phyloP scores from a whole-genome alignment of 176 grass and related monocot genomes.

The Zea mays region Zm-B73-REFERENCE-NAM-5.0 NC_050099.1:58334501-58335000 shows the following conservation, averaged over 20 bases:
- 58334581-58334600: background rate
- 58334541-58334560: constrained; percentile 48
- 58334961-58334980: constrained; percentile 51
- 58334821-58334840: constrained; percentile 46
- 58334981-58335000: constrained; percentile 55
- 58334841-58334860: constrained; percentile 46
- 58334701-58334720: constrained; percentile 13
- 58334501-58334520: constrained; percentile 43
- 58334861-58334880: constrained; percentile 38
- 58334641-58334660: constrained; percentile 35
- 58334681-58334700: background rate
- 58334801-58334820: constrained; percentile 41
- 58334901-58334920: constrained; percentile 34
- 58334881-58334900: constrained; percentile 48
- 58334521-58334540: constrained; percentile 37
- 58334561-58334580: constrained; percentile 1
- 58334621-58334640: constrained; percentile 42
- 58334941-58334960: constrained; percentile 40
- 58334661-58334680: constrained; percentile 28
- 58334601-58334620: constrained; percentile 24
- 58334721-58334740: constrained; percentile 19
- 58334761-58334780: background rate
- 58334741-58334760: background rate
- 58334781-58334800: constrained; percentile 9
- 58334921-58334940: constrained; percentile 62